Percentiles rank a stretch among this genome's conserved stretches.
Conservation (phyloP, 768 basidiomycete genomes). For the Phylloporus scabripes region DNA sequence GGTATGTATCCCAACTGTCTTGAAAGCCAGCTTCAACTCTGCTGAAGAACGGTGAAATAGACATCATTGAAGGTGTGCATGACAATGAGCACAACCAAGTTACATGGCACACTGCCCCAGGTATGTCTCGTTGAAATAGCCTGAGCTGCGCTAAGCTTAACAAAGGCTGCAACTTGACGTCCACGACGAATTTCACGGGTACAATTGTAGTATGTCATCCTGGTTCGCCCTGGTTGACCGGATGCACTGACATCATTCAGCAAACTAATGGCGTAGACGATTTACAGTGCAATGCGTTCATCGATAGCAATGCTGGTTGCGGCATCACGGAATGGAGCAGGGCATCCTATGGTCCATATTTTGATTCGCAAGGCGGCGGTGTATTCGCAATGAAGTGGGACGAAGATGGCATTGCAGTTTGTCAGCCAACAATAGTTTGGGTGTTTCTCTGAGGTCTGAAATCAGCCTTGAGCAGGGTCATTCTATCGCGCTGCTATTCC, state of each 20-base stretch:
- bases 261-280: slow-evolving; percentile 46
- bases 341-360: slow-evolving; percentile 78
- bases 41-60: slow-evolving; percentile 68
- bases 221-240: not conserved
- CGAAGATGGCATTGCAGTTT: slow-evolving; percentile 65
- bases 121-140: slow-evolving; percentile 26
- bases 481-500: slow-evolving; percentile 79
- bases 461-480: slow-evolving; percentile 47
- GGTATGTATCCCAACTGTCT: slow-evolving; percentile 35
- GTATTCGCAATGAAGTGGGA: slow-evolving; percentile 92
- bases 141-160: slow-evolving; percentile 2
- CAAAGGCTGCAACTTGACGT: slow-evolving; percentile 54
- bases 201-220: slow-evolving; percentile 49
- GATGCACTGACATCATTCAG: slow-evolving; percentile 24
- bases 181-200: slow-evolving; percentile 55
- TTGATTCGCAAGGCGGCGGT: slow-evolving; percentile 76
- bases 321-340: slow-evolving; percentile 74
- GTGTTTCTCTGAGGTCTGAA: slow-evolving; percentile 1
- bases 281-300: slow-evolving; percentile 47
- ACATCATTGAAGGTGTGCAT: slow-evolving; percentile 81
- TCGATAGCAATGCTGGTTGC: slow-evolving; percentile 65
- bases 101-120: slow-evolving; percentile 69
- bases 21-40: slow-evolving; percentile 5
- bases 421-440: slow-evolving; percentile 36
- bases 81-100: slow-evolving; percentile 83